phyloP scores from a whole-genome alignment of 441 rosid species.

The Populus hybrid region DNA sequence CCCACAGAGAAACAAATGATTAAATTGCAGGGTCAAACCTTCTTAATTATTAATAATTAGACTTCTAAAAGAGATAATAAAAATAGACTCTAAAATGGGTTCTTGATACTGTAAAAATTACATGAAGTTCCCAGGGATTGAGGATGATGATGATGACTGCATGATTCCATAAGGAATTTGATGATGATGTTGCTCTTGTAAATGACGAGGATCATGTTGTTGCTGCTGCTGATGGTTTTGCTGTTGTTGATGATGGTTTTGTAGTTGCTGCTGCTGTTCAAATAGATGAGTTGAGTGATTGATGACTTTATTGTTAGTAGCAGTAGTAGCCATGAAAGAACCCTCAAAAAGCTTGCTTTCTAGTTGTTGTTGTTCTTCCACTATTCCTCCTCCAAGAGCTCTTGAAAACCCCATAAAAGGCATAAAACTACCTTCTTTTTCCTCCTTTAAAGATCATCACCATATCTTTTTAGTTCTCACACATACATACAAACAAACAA shows the following conservation, averaged over 20 bases:
- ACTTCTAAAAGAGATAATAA: conserved; percentile 3
- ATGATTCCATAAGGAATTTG: conserved; percentile 61
- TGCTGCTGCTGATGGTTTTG: conserved; percentile 20
- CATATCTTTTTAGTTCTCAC: neutral
- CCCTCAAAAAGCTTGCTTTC: conserved; percentile 16
- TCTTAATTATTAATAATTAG: neutral
- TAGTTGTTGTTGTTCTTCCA: conserved; percentile 7
- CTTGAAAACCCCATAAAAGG: conserved; percentile 37
- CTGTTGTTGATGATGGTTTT: conserved; percentile 25
- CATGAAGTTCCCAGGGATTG: conserved; percentile 74
- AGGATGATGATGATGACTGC: conserved; percentile 51
- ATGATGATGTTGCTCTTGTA: conserved; percentile 49
- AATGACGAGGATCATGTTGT: conserved; percentile 35
- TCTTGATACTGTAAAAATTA: conserved; percentile 27
- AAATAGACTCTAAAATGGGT: neutral
- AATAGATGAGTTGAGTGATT: conserved; percentile 31
- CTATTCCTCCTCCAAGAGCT: conserved; percentile 3
- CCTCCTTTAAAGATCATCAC: conserved; percentile 17
- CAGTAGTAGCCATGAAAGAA: conserved; percentile 46
- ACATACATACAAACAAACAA: conserved; percentile 4
- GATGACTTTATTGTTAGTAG: conserved; percentile 24
- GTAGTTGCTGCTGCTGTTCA: conserved; percentile 29
- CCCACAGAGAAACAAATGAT: neutral
- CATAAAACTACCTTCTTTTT: conserved; percentile 19
- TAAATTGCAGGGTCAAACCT: conserved; percentile 1